Percentiles rank a stretch among this genome's conserved stretches.
Evolutionary conservation across 441 rosid genomes (phyloP).

Genomic region (Populus hybrid): DNA sequence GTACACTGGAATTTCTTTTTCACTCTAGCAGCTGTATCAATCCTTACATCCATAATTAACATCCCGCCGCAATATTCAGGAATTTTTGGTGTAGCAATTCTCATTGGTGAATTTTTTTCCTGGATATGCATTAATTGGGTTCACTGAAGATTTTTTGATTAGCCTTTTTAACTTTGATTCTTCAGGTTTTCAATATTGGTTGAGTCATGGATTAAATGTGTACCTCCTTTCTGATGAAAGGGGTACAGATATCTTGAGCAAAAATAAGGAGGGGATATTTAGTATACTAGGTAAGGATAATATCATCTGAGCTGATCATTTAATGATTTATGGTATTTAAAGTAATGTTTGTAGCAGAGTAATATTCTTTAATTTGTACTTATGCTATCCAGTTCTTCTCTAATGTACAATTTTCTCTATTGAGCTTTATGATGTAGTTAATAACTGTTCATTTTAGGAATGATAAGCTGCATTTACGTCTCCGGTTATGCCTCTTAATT

Average conservation of each 20-base stretch:
- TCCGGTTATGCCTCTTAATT: background rate
- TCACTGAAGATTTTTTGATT: constrained; percentile 32
- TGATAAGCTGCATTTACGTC: background rate
- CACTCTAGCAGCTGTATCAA: constrained; percentile 70
- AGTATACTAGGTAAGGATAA: constrained; percentile 67
- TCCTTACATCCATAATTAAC: constrained; percentile 46
- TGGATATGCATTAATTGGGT: constrained; percentile 10
- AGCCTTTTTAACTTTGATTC: background rate
- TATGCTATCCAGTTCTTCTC: background rate
- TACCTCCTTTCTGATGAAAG: constrained; percentile 72
- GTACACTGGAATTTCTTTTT: constrained; percentile 97
- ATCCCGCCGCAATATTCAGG: constrained; percentile 74
- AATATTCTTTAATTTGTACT: background rate
- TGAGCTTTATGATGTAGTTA: background rate
- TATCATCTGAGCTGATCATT: background rate
- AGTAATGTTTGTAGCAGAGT: background rate
- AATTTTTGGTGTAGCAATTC: constrained; percentile 55
- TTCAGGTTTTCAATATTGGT: constrained; percentile 46
- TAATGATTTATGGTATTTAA: constrained; percentile 8
- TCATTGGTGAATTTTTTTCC: constrained; percentile 47
- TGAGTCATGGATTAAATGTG: constrained; percentile 59
- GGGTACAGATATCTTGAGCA: constrained; percentile 68
- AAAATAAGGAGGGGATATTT: constrained; percentile 87
- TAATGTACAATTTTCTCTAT: background rate
- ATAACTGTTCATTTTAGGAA: background rate